A percentile compares a stretch with the other conserved stretches of the same genome.
Conservation (phyloP, 306 rosid genomes). For the Albizia julibrissin region DNA sequence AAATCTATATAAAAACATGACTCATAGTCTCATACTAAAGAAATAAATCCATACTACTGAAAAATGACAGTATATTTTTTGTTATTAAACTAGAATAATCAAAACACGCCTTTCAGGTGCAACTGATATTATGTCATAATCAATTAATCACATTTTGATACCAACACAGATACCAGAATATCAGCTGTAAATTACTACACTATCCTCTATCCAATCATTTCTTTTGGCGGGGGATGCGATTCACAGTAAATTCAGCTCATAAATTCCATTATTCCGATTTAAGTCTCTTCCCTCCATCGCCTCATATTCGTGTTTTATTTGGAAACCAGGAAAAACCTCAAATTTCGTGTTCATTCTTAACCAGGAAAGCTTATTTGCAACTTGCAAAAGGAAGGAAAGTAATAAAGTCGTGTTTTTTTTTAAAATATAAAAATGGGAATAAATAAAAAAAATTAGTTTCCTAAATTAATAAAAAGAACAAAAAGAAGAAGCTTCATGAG, state of each 20-base stretch:
- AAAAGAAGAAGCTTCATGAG: slow-evolving; percentile 53
- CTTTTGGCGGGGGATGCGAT: background rate
- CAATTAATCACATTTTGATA: background rate
- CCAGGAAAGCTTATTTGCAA: background rate
- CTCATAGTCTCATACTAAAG: no score
- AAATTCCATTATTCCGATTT: background rate
- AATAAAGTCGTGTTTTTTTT: background rate
- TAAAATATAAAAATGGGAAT: background rate
- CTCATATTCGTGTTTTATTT: background rate
- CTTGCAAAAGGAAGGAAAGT: background rate
- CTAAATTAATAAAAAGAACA: slow-evolving; percentile 5
- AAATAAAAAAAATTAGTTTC: background rate
- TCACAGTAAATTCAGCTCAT: background rate
- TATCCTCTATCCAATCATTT: background rate
- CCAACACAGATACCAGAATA: background rate
- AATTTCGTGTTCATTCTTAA: background rate
- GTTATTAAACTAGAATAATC: background rate
- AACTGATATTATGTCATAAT: background rate
- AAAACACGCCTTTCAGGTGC: background rate
- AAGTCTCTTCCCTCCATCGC: background rate
- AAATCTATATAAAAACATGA: no score
- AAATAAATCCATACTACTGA: no score
- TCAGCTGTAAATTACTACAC: background rate
- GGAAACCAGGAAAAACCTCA: background rate
- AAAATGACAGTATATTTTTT: no score